phyloP scores from a whole-genome alignment of 1,284 basidiomycete species.

The Austroboletus niveus region DNA sequence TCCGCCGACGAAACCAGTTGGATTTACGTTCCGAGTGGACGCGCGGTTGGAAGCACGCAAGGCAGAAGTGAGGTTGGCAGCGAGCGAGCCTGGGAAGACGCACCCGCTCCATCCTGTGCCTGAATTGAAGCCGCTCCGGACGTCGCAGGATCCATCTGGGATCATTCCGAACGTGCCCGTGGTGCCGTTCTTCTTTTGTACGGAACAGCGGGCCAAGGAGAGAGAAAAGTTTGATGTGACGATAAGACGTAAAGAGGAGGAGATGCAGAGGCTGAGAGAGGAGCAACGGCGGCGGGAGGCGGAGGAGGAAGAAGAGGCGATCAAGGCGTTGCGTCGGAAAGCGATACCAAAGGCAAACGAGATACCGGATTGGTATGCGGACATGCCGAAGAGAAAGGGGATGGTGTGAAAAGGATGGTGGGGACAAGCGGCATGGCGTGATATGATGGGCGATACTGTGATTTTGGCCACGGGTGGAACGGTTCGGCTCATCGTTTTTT shows the following conservation, averaged over 20 bases:
- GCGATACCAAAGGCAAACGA: conserved; percentile 67
- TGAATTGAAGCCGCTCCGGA: conserved; percentile 54
- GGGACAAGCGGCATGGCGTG: conserved; percentile 7
- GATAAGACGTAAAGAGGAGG: conserved; percentile 54
- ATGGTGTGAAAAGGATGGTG: conserved; percentile 18
- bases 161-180: conserved; percentile 46
- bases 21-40: conserved; percentile 50
- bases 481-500: conserved; percentile 2
- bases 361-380: conserved; percentile 73
- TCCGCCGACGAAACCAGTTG: conserved; percentile 47
- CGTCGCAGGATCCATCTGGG: conserved; percentile 37
- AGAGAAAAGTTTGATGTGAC: conserved; percentile 61
- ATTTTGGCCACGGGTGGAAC: conserved; percentile 8
- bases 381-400: conserved; percentile 31
- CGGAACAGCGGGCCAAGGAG: conserved; percentile 55
- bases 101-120: conserved; percentile 37
- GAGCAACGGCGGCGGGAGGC: conserved; percentile 43
- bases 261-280: conserved; percentile 43
- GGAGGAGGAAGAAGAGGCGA: conserved; percentile 55
- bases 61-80: conserved; percentile 25
- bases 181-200: conserved; percentile 46
- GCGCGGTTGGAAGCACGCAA: conserved; percentile 42
- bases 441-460: conserved; percentile 11
- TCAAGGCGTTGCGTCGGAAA: conserved; percentile 55
- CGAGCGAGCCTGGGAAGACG: conserved; percentile 25